Conservation (phyloP, 176 grass and related monocot genomes). For the Carex pumila region DNA sequence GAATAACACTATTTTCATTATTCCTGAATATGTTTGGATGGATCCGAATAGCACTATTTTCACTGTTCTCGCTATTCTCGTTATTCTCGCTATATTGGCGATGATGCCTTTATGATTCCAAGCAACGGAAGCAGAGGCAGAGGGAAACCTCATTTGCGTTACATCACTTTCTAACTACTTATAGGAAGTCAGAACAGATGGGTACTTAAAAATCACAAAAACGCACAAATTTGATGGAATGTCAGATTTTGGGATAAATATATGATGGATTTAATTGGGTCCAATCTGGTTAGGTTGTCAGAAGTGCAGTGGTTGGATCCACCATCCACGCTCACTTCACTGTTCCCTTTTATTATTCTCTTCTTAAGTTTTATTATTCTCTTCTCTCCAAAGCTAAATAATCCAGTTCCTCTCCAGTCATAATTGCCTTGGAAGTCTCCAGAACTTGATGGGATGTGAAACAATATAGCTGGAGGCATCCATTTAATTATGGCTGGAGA, state of each 20-base stretch:
- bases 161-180: constrained; percentile 18
- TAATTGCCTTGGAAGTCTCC: neutral
- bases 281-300: constrained; percentile 18
- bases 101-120: neutral
- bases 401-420: neutral
- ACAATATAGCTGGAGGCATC: neutral
- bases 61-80: too few species aligned
- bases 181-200: constrained; percentile 8
- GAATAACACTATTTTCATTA: too few species aligned
- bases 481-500: neutral
- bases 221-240: constrained; percentile 17
- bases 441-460: neutral
- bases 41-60: too few species aligned
- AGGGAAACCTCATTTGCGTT: neutral
- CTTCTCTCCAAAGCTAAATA: neutral
- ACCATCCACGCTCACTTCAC: constrained; percentile 27
- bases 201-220: neutral
- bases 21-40: too few species aligned
- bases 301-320: constrained; percentile 30
- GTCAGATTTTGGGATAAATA: neutral
- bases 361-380: neutral
- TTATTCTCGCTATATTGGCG: too few species aligned
- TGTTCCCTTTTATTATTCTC: constrained; percentile 1
- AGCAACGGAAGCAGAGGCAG: neutral
- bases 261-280: neutral